Evolutionary conservation across 1,139 yeast genomes (phyloP), one percentile per base, ranked within the genome.

Genomic region (Pichia sp.): DNA sequence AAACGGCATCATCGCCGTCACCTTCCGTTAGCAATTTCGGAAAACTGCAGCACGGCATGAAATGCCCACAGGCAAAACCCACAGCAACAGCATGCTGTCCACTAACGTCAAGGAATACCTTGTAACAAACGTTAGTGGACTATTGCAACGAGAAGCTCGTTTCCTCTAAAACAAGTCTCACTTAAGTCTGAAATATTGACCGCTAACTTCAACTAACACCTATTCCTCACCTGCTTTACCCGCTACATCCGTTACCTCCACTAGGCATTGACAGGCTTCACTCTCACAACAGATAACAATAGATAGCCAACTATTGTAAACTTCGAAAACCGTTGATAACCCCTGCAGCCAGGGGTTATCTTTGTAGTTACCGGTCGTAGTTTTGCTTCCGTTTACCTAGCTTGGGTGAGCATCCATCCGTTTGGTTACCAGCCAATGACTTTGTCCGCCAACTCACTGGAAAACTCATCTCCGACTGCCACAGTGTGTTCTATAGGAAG

Each of bases 121-220:
- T 47, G 38, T 20, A 20, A 20, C 24, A 20, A 20, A 34, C 43
- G 34, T 34, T 34, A 47, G 42, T 46, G 49, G 49, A 46, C 40
- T 16, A 27, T 20, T 30, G 48, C n/a, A 5, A 17, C 44, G 27
- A 20, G 24, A 20, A 20, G 24, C 24, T 20, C 24, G 24, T 20
- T 20, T 20, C 24, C 24, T 20, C 24, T n/a, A 20, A 20, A 20
- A 20, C 24, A 20, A 20, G 24, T 20, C 24, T 20, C 24, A 4
- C n/a, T 41, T 4, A 24, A 36, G 31, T 16, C 41, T 9, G 33
- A 33, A 8, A 24, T 14, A 20, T 20, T 20, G 49, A 14, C 51
- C 51, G 17, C 51, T 48, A 48, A 48, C 51, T 48, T 48, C 51
- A 48, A 40, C 46, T 48, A 17, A 48, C 51, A 48, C 29, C 51